A percentile compares a stretch with the other conserved stretches of the same genome.
Conservation (phyloP, 1,284 basidiomycete species). For the Porogramme epimiltina region DNA sequence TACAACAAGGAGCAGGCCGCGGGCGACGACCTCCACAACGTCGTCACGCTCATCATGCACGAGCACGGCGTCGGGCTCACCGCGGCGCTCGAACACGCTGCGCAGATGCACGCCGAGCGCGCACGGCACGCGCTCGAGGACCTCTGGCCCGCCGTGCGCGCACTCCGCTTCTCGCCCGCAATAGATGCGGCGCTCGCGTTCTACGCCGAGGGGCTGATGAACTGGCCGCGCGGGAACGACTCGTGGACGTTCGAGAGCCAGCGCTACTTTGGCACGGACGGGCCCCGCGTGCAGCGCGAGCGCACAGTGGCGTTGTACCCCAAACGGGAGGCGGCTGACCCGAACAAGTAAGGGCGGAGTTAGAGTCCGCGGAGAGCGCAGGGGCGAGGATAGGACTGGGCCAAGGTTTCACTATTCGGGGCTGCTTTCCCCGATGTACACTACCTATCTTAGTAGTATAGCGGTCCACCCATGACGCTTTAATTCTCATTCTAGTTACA, state of each 20-base stretch:
- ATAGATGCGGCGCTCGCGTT: background rate
- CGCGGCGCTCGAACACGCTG: background rate
- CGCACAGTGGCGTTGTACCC: constrained; percentile 15
- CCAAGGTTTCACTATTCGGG: too few species aligned
- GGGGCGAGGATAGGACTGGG: too few species aligned
- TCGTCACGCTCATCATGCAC: constrained; percentile 28
- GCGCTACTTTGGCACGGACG: constrained; percentile 30
- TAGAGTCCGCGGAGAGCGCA: too few species aligned
- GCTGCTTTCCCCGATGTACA: too few species aligned
- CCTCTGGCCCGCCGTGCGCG: constrained; percentile 4
- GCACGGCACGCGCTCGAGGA: constrained; percentile 7
- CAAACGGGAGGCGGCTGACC: background rate
- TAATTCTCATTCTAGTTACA: too few species aligned
- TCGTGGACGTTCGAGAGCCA: constrained; percentile 30
- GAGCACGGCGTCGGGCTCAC: constrained; percentile 6
- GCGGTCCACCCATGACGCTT: too few species aligned
- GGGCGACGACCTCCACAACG: constrained; percentile 1
- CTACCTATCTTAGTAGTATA: too few species aligned
- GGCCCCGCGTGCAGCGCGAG: constrained; percentile 20
- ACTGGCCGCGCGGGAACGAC: constrained; percentile 13
- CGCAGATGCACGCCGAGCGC: constrained; percentile 4
- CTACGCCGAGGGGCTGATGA: constrained; percentile 5
- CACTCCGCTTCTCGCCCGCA: background rate
- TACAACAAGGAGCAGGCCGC: constrained; percentile 21
- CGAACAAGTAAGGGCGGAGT: background rate